Evolutionary conservation across 345 rosid genomes (phyloP), one percentile per base, ranked within the genome.

Genomic region (Eucalyptus camaldulensis): DNA sequence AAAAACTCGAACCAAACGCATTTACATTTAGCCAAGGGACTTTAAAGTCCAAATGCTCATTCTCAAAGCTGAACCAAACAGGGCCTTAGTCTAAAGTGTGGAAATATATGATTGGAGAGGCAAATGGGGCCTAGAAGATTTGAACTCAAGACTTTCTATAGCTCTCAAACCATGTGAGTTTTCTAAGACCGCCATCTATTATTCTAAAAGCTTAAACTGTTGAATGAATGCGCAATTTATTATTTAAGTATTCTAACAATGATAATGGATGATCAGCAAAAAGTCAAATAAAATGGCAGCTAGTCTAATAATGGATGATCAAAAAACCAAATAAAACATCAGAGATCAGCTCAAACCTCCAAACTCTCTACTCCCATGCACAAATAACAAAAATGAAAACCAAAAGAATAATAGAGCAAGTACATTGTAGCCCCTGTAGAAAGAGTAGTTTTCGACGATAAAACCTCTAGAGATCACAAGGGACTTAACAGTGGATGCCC

Each of bases 151-250:
- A 56, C 29, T 53, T 53, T 24, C 10, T 53, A 53, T 8, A 21
- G 25, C 5, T 24, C 62, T 10, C 27, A 5, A 24, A 56, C 29
- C 1, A 56, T 56, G 62, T 5, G 7, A 56, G 29, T 25, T 56
- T 56, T 56, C 3, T 56, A 6, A 3, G 29, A 56, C 6, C 0
- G 9, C 0, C 10, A 6, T 25, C 6, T 10, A 56, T 2, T 24
- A 0, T 24, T 56, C 1, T 56, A 56, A 56, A 24, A 25, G 29
- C 6, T 56, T 24, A 24, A 56, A 0, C 1, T 56, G 0, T 56
- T 22, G 24, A 10, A 56, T 56, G 29, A 56, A 24, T 0, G 6
- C 1, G 6, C 1, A 0, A 56, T 56, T 56, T 56, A 56, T 24
- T 24, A 10, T 56, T 56, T 56, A 56, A 56, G 3, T 5, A 56